Evolutionary conservation across 2,329 filamentous ascomycete genomes (phyloP).

Genomic region (Cercospora nicotianae): DNA sequence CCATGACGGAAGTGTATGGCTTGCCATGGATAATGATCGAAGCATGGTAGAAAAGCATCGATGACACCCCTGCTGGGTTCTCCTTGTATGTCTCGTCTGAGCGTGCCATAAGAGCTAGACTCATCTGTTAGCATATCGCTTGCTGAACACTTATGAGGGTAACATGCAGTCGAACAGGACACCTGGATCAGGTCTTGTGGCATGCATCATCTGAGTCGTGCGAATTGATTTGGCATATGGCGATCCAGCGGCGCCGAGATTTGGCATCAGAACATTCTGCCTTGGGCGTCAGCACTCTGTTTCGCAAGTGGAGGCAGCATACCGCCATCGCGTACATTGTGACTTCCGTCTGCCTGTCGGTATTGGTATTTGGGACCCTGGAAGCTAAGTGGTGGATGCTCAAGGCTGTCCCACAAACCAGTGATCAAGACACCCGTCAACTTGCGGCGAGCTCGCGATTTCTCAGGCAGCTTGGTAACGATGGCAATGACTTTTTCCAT

Average conservation of each 20-base stretch:
- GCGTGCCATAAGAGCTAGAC: not conserved
- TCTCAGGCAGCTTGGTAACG: not conserved
- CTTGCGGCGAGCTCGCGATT: not conserved
- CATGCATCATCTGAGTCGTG: not conserved
- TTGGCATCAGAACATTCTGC: not conserved
- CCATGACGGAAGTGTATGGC: not conserved
- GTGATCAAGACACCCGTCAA: not conserved
- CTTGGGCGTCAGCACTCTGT: not conserved
- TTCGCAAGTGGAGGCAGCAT: not conserved
- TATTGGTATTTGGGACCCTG: not conserved
- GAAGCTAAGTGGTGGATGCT: not conserved
- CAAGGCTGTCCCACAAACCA: not conserved
- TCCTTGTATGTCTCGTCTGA: not conserved
- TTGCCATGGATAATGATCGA: constrained; percentile 68
- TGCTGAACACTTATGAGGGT: not conserved
- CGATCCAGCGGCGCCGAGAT: not conserved
- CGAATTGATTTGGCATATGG: not conserved
- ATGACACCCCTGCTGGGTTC: not conserved
- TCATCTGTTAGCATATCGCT: not conserved
- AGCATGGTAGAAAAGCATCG: constrained; percentile 70
- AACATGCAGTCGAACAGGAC: not conserved
- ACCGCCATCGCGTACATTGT: not conserved
- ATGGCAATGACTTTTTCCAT: not conserved
- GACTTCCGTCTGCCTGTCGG: not conserved
- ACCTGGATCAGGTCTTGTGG: not conserved